These are phyloP conservation scores for Centella asiatica DNA, from an alignment of 129 eudicot species.

Conservation along the genomic window DNA sequence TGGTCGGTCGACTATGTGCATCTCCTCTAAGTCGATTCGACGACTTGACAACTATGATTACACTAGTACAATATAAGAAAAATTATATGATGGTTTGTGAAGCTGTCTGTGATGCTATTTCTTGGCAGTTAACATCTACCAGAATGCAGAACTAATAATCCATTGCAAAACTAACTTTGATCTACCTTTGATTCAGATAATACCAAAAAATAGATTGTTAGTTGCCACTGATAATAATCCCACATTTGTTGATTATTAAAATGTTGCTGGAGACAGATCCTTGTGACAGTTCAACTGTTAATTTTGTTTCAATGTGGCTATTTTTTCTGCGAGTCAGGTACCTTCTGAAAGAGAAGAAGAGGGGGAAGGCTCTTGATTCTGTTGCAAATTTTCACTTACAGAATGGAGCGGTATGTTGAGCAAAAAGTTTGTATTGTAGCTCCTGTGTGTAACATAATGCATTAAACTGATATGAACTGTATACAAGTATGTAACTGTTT, in stretches of 20 bases:
- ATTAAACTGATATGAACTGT: not conserved
- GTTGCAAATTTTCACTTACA: slow-evolving; percentile 98
- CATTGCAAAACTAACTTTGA: not conserved
- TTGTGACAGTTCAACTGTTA: slow-evolving; percentile 3
- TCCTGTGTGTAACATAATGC: not conserved
- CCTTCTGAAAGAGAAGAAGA: slow-evolving; percentile 79
- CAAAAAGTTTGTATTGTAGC: not conserved
- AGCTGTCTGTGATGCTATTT: not conserved
- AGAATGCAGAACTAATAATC: not conserved
- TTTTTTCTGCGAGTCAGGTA: slow-evolving; percentile 43
- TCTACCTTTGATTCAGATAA: not conserved
- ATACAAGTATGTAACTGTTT: not conserved
- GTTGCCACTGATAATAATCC: not conserved
- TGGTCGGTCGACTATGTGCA: too few relatives aligned
- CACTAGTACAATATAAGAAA: not conserved
- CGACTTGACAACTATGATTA: too few relatives aligned
- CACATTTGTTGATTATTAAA: slow-evolving; percentile 1
- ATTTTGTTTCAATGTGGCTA: not conserved
- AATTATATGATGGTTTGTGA: slow-evolving; percentile 1
- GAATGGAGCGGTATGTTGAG: slow-evolving; percentile 82
- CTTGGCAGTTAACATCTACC: not conserved
- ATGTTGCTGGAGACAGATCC: slow-evolving; percentile 7
- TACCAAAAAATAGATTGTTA: slow-evolving; percentile 3
- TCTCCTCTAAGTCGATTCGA: too few relatives aligned
- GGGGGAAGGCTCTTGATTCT: slow-evolving; percentile 93